phyloP scores from a whole-genome alignment of 805 yeast species.

The Grigorovia jiainica region DNA sequence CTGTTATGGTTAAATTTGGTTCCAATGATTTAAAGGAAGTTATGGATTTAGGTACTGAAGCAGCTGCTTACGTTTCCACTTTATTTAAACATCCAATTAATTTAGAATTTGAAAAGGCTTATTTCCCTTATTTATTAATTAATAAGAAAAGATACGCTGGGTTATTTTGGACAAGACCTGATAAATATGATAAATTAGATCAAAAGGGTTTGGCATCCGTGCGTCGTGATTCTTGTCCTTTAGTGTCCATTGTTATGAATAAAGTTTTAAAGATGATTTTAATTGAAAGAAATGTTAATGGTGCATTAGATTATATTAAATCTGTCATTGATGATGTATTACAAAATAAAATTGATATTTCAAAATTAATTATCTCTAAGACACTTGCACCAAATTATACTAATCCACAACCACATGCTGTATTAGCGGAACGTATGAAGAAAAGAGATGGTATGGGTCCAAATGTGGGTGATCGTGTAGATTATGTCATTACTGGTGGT shows the following conservation, averaged over 20 bases:
- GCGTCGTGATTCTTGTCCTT: constrained; percentile 91
- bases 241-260: constrained; percentile 91
- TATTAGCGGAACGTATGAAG: constrained; percentile 89
- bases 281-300: constrained; percentile 77
- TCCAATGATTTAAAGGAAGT: constrained; percentile 66
- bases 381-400: constrained; percentile 89
- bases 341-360: constrained; percentile 86
- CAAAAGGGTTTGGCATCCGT: constrained; percentile 98
- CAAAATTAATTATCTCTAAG: constrained; percentile 88
- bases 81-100: constrained; percentile 80
- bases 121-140: constrained; percentile 86
- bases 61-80: constrained; percentile 79
- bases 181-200: constrained; percentile 93
- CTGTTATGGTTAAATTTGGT: constrained; percentile 98
- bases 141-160: constrained; percentile 98
- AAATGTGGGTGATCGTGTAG: constrained; percentile 93
- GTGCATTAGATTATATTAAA: constrained; percentile 79
- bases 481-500: constrained; percentile 84
- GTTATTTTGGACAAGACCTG: constrained; percentile 85
- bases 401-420: constrained; percentile 96
- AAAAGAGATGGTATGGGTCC: constrained; percentile 98
- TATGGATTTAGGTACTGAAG: constrained; percentile 89
- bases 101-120: constrained; percentile 92
- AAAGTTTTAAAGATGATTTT: constrained; percentile 76
- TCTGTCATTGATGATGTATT: constrained; percentile 80